Base-by-base conservation (phyloP, 805 yeast genomes). In the Yarrowia sp. region DNA sequence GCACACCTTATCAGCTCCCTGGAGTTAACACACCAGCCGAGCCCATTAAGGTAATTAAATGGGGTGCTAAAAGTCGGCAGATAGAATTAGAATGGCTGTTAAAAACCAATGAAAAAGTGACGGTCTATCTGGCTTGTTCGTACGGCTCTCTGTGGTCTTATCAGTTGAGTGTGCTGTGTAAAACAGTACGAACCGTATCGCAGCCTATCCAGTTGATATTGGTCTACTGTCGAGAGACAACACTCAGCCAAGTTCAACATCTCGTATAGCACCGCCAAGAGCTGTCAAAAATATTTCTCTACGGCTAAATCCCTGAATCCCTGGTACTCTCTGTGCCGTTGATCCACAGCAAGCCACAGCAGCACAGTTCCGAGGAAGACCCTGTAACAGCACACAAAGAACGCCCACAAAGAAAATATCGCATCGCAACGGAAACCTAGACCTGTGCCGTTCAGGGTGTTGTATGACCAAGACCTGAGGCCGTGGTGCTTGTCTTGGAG, bases 341-440 rank as follows among this genome's bases (percentile, higher is more conserved):
- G 52, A 15, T 24, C 36, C 20, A 13, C n/a, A 10, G 33, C 52
- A 13, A 5, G 15, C 9, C 30, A 44, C 30, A 19, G 49, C 49
- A 44, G 52, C 52, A 33, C 53, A 14, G 20, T 47, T 47, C 52
- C 36, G 52, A 33, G 53, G 20, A 47, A 30, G 53, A 47, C 53
- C 53, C 53, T 47, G 53, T 30, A 47, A 9, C 38, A 4, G 9
- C n/a, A 9, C 13, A 44, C 49, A 44, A 44, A 44, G 49, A 44
- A 20, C 17, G 12, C 34, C 24, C 1, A 46, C 50, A 46, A 46
- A 46, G 50, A 24, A 24, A 46, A 0, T 6, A 24, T 17, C 19
- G 53, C 38, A 47, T 47, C 38, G 36, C 53, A 33, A 4, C 17
- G 9, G 19, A 47, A 47, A 47, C 53, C n/a, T 43, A 43, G 46